phyloP scores from a whole-genome alignment of 345 rosid species.

The Kernera saxatilis region DNA sequence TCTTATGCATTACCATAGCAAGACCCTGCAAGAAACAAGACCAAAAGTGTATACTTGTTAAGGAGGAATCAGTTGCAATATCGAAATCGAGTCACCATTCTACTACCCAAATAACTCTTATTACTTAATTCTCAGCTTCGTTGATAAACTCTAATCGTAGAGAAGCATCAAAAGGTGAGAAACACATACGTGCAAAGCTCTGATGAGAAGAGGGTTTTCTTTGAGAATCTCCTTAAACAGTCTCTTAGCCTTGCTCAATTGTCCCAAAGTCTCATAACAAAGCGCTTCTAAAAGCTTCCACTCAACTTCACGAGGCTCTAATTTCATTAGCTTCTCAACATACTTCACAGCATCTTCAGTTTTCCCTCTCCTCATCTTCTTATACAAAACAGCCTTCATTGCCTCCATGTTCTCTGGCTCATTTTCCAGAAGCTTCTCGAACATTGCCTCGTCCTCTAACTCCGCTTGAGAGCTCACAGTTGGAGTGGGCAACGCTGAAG shows the following conservation, averaged over 20 bases:
- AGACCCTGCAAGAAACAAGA: slow-evolving; percentile 49
- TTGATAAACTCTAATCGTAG: background rate
- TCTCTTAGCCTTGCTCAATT: slow-evolving; percentile 58
- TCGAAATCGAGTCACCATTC: background rate
- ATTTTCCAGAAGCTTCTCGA: slow-evolving; percentile 56
- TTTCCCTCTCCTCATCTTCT: slow-evolving; percentile 77
- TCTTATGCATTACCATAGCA: slow-evolving; percentile 92
- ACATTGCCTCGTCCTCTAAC: slow-evolving; percentile 48
- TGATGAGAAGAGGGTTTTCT: slow-evolving; percentile 67
- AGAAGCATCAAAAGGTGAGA: background rate
- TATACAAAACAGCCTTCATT: slow-evolving; percentile 58
- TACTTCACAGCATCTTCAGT: slow-evolving; percentile 54
- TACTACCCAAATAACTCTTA: background rate
- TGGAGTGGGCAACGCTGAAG: slow-evolving; percentile 40
- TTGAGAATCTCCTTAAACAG: slow-evolving; percentile 58
- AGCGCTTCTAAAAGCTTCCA: slow-evolving; percentile 91
- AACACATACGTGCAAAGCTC: slow-evolving; percentile 82
- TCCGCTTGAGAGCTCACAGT: slow-evolving; percentile 28
- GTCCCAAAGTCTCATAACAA: slow-evolving; percentile 75
- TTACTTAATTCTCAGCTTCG: background rate
- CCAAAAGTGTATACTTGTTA: background rate
- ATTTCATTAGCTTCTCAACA: slow-evolving; percentile 55
- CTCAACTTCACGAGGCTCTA: slow-evolving; percentile 69
- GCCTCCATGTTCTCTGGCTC: slow-evolving; percentile 71
- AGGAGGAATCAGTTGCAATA: background rate